Percentiles rank a stretch among this genome's conserved stretches.
Evolutionary conservation across 2,329 filamentous ascomycete species (phyloP).

Genomic region (Uncinocarpus reesii): DNA sequence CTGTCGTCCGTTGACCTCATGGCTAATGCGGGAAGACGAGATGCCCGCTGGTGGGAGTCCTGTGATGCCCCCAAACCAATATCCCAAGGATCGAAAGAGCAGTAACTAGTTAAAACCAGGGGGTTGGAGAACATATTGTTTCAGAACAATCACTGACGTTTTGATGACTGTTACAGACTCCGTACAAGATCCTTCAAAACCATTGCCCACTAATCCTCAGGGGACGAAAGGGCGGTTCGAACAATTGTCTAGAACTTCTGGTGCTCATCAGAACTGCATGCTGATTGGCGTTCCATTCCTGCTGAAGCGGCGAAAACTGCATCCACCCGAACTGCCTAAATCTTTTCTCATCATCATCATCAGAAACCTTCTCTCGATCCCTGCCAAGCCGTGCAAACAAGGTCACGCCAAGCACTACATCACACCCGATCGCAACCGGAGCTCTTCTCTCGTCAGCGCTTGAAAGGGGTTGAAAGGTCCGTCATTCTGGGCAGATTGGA

Average conservation of each 20-base stretch:
- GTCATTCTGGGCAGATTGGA: too few relatives aligned
- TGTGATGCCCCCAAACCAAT: too few relatives aligned
- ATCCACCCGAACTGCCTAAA: neutral
- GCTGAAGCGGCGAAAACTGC: neutral
- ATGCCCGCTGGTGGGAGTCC: too few relatives aligned
- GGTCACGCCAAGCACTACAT: neutral
- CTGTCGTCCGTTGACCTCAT: too few relatives aligned
- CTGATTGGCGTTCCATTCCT: slow-evolving; percentile 1
- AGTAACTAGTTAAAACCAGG: neutral
- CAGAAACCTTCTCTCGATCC: neutral
- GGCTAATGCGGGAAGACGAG: too few relatives aligned
- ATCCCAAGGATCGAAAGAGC: too few relatives aligned
- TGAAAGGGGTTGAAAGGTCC: too few relatives aligned
- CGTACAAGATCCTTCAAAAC: neutral
- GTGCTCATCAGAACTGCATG: neutral
- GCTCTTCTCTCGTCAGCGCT: too few relatives aligned
- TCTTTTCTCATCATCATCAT: too few relatives aligned
- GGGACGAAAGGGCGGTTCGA: neutral
- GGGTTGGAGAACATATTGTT: neutral
- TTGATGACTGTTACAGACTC: neutral
- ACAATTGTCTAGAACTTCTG: neutral
- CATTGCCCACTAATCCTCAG: neutral
- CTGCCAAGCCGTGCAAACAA: neutral
- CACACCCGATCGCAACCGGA: too few relatives aligned
- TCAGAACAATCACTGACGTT: neutral